Conservation (phyloP, 2,329 filamentous ascomycete genomes). For the Penicillium brevicompactum region DNA sequence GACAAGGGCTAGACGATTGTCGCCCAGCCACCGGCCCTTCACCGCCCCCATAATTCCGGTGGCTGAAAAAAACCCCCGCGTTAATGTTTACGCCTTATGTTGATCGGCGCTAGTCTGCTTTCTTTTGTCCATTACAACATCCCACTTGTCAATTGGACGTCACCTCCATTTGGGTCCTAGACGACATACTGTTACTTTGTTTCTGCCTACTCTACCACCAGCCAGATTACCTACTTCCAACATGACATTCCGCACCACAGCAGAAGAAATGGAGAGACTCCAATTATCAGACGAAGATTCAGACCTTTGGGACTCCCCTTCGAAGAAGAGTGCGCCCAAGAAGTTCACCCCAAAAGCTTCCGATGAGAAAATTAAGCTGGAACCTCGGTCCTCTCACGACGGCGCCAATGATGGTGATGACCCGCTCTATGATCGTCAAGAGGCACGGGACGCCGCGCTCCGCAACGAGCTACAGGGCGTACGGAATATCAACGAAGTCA, state of each 20-base stretch:
- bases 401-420: constrained; percentile 48
- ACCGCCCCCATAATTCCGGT: constrained; percentile 18
- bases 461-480: constrained; percentile 80
- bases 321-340: constrained; percentile 38
- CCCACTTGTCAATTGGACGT: not conserved
- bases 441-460: constrained; percentile 72
- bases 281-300: constrained; percentile 58
- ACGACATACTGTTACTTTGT: too few relatives aligned
- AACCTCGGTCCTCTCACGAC: constrained; percentile 44
- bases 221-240: not conserved
- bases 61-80: constrained; percentile 14
- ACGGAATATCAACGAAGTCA: constrained; percentile 81
- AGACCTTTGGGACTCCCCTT: constrained; percentile 62
- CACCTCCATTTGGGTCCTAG: not conserved
- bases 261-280: constrained; percentile 55
- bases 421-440: constrained; percentile 63
- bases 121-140: not conserved
- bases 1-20: constrained; percentile 19
- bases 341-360: constrained; percentile 30
- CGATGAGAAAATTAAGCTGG: constrained; percentile 37
- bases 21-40: constrained; percentile 24
- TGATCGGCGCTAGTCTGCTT: constrained; percentile 3
- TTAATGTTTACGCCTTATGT: constrained; percentile 14
- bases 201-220: not conserved
- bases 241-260: constrained; percentile 41